Percentiles rank a stretch among this genome's conserved stretches.
Evolutionary conservation across 2,329 filamentous ascomycete genomes (phyloP).

Genomic region (Penicillium sp.): DNA sequence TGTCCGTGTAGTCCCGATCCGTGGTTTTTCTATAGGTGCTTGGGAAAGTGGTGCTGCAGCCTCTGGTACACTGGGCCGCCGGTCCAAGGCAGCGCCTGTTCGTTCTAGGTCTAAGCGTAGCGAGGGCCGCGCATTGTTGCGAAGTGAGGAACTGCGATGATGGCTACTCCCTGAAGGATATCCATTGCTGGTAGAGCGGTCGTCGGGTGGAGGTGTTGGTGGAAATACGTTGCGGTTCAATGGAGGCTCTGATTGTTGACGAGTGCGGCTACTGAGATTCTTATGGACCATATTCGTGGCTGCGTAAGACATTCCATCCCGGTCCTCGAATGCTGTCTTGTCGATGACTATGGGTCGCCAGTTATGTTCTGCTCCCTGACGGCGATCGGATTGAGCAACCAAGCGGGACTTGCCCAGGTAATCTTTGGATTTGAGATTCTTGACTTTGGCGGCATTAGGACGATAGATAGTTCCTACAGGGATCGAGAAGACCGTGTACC

Average conservation of each 20-base stretch:
- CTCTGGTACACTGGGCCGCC: conserved; percentile 32
- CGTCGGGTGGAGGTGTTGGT: conserved; percentile 96
- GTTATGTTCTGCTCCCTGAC: conserved; percentile 68
- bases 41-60: conserved; percentile 3
- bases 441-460: conserved; percentile 96
- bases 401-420: conserved; percentile 95
- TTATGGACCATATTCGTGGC: conserved; percentile 92
- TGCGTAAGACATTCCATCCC: conserved; percentile 86
- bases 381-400: conserved; percentile 80
- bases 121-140: conserved; percentile 44
- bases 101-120: conserved; percentile 46
- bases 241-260: conserved; percentile 84
- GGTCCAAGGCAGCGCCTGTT: conserved; percentile 26
- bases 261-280: conserved; percentile 69
- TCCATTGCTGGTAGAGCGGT: conserved; percentile 58
- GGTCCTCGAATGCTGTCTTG: conserved; percentile 62
- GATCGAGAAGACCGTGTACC: conserved; percentile 98
- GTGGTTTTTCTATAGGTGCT: conserved; percentile 34
- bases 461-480: conserved; percentile 93
- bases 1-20: conserved; percentile 50
- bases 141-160: conserved; percentile 49
- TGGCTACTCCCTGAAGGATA: conserved; percentile 27
- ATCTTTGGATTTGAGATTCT: conserved; percentile 96
- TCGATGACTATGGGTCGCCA: conserved; percentile 69
- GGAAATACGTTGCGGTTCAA: conserved; percentile 81